phyloP scores from a whole-genome alignment of 2,329 filamentous ascomycete species.

The Aurifilum marmelostoma region DNA sequence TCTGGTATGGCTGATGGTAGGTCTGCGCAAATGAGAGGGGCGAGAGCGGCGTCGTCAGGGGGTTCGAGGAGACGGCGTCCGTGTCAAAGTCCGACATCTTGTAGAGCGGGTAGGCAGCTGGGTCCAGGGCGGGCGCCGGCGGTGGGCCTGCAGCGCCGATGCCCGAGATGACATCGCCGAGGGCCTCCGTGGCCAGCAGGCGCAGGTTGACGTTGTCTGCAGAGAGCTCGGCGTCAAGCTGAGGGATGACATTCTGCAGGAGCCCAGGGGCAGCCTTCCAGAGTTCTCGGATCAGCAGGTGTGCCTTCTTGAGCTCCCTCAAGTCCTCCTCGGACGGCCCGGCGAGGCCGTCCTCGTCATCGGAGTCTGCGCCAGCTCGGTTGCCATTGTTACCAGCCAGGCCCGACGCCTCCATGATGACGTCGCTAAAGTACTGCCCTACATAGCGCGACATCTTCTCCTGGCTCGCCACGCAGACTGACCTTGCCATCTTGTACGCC shows the following conservation, averaged over 20 bases:
- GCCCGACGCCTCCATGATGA: slow-evolving; percentile 84
- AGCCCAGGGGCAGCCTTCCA: slow-evolving; percentile 91
- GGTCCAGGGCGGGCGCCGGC: slow-evolving; percentile 71
- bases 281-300: slow-evolving; percentile 84
- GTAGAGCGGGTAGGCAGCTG: slow-evolving; percentile 80
- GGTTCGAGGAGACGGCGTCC: slow-evolving; percentile 55
- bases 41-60: slow-evolving; percentile 81
- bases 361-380: slow-evolving; percentile 62
- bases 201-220: slow-evolving; percentile 88
- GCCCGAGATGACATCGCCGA: slow-evolving; percentile 92
- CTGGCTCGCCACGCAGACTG: slow-evolving; percentile 83
- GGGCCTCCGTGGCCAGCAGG: slow-evolving; percentile 85
- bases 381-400: slow-evolving; percentile 60
- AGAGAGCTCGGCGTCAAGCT: slow-evolving; percentile 87
- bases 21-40: slow-evolving; percentile 88
- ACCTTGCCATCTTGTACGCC: slow-evolving; percentile 95
- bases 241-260: slow-evolving; percentile 89
- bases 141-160: slow-evolving; percentile 91
- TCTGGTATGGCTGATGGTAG: slow-evolving; percentile 77
- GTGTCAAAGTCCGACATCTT: slow-evolving; percentile 62
- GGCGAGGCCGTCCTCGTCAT: slow-evolving; percentile 61
- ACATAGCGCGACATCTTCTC: slow-evolving; percentile 96
- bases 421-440: slow-evolving; percentile 95
- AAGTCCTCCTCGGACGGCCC: slow-evolving; percentile 82
- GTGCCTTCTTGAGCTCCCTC: slow-evolving; percentile 85